Evolutionary conservation across 495 filamentous ascomycete species (phyloP).

Genomic region (Trichoderma asperelloides): DNA sequence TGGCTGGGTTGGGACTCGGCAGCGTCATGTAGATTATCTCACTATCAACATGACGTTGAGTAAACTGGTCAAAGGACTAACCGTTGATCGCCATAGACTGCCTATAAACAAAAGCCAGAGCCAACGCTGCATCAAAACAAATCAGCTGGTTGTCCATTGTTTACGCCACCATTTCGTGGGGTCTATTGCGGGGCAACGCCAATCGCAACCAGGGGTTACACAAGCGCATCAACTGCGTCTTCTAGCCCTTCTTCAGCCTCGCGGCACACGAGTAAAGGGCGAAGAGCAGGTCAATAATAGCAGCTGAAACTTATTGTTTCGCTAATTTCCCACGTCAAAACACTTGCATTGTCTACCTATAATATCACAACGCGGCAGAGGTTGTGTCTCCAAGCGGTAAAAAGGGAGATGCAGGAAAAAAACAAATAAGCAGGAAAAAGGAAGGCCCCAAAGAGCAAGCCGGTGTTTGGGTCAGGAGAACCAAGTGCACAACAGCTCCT

Average conservation of each 20-base stretch:
- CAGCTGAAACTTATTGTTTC: not conserved
- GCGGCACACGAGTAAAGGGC: no score
- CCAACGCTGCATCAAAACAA: not conserved
- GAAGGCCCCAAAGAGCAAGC: not conserved
- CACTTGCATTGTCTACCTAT: not conserved
- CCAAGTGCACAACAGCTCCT: not conserved
- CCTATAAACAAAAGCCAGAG: not conserved
- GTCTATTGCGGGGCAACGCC: slow-evolving; percentile 3
- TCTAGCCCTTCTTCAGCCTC: not conserved
- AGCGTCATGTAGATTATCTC: no score
- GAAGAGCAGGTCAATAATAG: not conserved
- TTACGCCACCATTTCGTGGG: not conserved
- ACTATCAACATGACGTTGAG: no score
- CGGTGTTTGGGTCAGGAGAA: not conserved
- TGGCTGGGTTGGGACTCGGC: no score
- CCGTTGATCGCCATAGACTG: no score
- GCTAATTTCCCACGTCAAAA: not conserved
- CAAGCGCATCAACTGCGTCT: not conserved
- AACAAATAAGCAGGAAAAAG: not conserved
- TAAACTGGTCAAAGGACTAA: no score
- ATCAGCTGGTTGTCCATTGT: not conserved
- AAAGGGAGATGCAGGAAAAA: not conserved
- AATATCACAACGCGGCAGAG: not conserved
- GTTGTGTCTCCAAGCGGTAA: not conserved
- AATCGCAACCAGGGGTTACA: not conserved